Percentiles rank a stretch among this genome's conserved stretches.
These are phyloP conservation scores for Warburgia ugandensis DNA, from an alignment of 164 flowering plant species.

Conservation along the genomic window DNA sequence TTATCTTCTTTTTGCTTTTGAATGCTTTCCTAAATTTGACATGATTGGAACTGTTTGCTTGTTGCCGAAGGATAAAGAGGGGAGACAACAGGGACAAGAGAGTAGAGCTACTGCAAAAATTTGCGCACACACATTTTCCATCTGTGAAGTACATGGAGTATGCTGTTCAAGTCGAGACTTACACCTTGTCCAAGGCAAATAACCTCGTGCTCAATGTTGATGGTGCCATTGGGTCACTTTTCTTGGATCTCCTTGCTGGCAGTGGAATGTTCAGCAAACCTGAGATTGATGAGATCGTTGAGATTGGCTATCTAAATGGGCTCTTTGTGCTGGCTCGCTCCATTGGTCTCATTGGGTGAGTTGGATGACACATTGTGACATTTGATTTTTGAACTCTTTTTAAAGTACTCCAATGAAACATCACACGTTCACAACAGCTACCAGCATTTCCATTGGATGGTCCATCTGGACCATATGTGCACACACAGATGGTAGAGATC, in stretches of 20 bases:
- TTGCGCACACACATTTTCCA: constrained; percentile 82
- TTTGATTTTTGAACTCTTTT: too few relatives aligned
- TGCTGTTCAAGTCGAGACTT: constrained; percentile 92
- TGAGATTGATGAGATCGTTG: constrained; percentile 93
- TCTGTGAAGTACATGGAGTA: constrained; percentile 98
- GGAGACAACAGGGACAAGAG: constrained; percentile 97
- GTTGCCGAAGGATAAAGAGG: constrained; percentile 70
- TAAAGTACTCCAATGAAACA: too few relatives aligned
- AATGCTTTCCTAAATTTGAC: too few relatives aligned
- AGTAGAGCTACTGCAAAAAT: constrained; percentile 82
- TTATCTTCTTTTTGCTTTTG: background rate
- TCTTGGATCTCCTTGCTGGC: constrained; percentile 96
- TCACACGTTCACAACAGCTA: too few relatives aligned
- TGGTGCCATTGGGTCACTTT: constrained; percentile 96
- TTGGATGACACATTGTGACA: too few relatives aligned
- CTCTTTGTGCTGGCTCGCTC: constrained; percentile 96
- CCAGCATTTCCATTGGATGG: too few relatives aligned
- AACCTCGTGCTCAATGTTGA: constrained; percentile 91
- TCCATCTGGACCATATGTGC: too few relatives aligned
- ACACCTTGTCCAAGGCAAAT: constrained; percentile 90
- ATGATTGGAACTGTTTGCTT: too few relatives aligned
- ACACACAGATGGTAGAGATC: too few relatives aligned
- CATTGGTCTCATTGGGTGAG: constrained; percentile 97
- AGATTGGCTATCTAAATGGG: constrained; percentile 91
- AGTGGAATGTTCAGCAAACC: constrained; percentile 96